Conservation (phyloP, 768 basidiomycete genomes). For the Amylocystis lapponica region DNA sequence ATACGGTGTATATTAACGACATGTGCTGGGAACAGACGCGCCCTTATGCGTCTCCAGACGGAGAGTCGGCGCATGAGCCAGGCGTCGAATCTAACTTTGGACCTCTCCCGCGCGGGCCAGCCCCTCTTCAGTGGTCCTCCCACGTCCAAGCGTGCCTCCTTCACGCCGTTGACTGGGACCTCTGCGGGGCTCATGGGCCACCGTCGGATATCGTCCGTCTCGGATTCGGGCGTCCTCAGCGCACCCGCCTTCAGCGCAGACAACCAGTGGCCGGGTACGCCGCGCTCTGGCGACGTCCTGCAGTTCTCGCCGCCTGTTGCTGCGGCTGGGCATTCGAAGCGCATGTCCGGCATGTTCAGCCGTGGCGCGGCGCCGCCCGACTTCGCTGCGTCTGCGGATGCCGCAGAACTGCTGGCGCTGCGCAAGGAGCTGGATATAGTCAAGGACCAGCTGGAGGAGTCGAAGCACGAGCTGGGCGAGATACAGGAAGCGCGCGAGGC, state of each 20-base stretch:
- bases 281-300: slow-evolving; percentile 5
- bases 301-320: slow-evolving; percentile 8
- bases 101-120: slow-evolving; percentile 46
- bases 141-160: slow-evolving; percentile 67
- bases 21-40: slow-evolving; percentile 46
- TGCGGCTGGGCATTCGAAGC: slow-evolving; percentile 23
- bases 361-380: slow-evolving; percentile 36
- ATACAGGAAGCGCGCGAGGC: slow-evolving; percentile 82
- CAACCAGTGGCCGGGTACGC: slow-evolving; percentile 12
- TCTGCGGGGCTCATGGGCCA: slow-evolving; percentile 43
- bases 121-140: slow-evolving; percentile 37
- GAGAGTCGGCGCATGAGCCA: slow-evolving; percentile 64
- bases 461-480: slow-evolving; percentile 66
- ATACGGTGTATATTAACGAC: background rate
- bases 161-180: slow-evolving; percentile 63
- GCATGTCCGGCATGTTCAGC: slow-evolving; percentile 51
- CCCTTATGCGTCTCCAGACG: slow-evolving; percentile 80
- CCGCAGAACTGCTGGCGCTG: slow-evolving; percentile 47
- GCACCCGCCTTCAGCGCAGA: slow-evolving; percentile 28
- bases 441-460: slow-evolving; percentile 56
- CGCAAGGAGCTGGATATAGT: slow-evolving; percentile 53
- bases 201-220: slow-evolving; percentile 69
- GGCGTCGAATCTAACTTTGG: slow-evolving; percentile 41
- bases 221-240: slow-evolving; percentile 44
- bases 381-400: slow-evolving; percentile 11